These are phyloP conservation scores for Ustilago lituana DNA, from an alignment of 1,284 basidiomycete species.

Conservation along the genomic window DNA sequence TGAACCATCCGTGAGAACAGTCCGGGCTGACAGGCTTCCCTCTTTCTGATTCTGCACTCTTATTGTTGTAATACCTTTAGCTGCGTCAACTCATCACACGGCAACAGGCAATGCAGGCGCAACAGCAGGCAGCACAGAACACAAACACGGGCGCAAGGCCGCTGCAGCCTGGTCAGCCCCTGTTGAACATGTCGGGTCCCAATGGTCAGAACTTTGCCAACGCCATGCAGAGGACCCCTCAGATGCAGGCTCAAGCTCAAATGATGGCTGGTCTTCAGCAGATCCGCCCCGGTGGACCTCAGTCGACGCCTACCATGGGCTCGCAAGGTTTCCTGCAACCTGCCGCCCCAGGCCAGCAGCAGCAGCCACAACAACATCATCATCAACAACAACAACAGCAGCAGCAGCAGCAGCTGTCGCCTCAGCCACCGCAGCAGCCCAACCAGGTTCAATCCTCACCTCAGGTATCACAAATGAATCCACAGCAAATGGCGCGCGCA, in stretches of 20 bases:
- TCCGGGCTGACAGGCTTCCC: slow-evolving; percentile 4
- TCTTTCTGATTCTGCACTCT: background rate
- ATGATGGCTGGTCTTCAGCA: slow-evolving; percentile 53
- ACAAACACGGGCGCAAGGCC: slow-evolving; percentile 40
- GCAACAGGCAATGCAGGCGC: slow-evolving; percentile 51
- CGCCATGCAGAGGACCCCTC: slow-evolving; percentile 46
- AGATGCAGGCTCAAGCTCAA: slow-evolving; percentile 52
- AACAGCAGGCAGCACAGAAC: slow-evolving; percentile 48
- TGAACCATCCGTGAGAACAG: too few relatives aligned
- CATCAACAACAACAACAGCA: slow-evolving; percentile 19
- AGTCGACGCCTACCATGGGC: slow-evolving; percentile 36
- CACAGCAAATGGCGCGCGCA: slow-evolving; percentile 26
- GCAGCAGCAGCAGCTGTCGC: slow-evolving; percentile 21
- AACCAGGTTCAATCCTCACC: slow-evolving; percentile 26
- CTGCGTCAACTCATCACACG: slow-evolving; percentile 48
- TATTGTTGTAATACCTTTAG: slow-evolving; percentile 4
- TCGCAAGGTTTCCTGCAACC: slow-evolving; percentile 35
- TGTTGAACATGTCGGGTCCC: slow-evolving; percentile 20
- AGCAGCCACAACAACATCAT: slow-evolving; percentile 13
- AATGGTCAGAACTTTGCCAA: slow-evolving; percentile 49
- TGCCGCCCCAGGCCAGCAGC: slow-evolving; percentile 19
- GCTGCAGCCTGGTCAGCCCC: slow-evolving; percentile 46
- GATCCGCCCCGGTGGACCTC: slow-evolving; percentile 28
- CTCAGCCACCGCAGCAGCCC: slow-evolving; percentile 14
- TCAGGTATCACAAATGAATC: slow-evolving; percentile 25